A percentile compares a stretch with the other conserved stretches of the same genome.
Evolutionary conservation across 345 rosid species (phyloP).

Genomic region (Salix suchowensis): DNA sequence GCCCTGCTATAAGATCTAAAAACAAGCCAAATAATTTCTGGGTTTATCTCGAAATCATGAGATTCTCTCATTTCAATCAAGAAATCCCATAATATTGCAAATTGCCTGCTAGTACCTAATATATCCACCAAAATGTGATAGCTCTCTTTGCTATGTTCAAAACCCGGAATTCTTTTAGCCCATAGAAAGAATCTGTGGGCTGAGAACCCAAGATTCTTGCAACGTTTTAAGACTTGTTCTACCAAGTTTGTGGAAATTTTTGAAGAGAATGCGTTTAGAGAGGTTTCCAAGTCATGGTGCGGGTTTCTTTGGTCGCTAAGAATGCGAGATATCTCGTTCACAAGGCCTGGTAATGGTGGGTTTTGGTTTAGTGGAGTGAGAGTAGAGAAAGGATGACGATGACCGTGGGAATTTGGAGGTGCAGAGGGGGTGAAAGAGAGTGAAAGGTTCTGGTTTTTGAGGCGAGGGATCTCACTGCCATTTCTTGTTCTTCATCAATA

Average conservation of each 20-base stretch:
- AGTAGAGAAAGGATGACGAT: neutral
- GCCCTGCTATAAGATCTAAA: slow-evolving; percentile 73
- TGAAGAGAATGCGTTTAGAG: slow-evolving; percentile 43
- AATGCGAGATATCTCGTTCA: slow-evolving; percentile 66
- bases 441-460: neutral
- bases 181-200: slow-evolving; percentile 88
- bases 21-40: slow-evolving; percentile 64
- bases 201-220: slow-evolving; percentile 70
- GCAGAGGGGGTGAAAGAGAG: neutral
- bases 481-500: neutral
- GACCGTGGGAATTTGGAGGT: neutral
- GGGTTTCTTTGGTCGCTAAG: slow-evolving; percentile 74
- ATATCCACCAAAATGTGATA: slow-evolving; percentile 64
- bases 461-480: neutral
- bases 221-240: slow-evolving; percentile 77
- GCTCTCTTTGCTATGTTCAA: slow-evolving; percentile 54
- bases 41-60: slow-evolving; percentile 32
- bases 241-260: slow-evolving; percentile 51
- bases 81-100: slow-evolving; percentile 79
- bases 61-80: slow-evolving; percentile 56
- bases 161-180: slow-evolving; percentile 62
- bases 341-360: slow-evolving; percentile 37
- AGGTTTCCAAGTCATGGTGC: slow-evolving; percentile 63
- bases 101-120: slow-evolving; percentile 59
- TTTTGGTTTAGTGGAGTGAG: neutral